Evolutionary conservation across 495 filamentous ascomycete genomes (phyloP), one percentile per base, ranked within the genome.

Genomic region (Cladorrhinum samala): DNA sequence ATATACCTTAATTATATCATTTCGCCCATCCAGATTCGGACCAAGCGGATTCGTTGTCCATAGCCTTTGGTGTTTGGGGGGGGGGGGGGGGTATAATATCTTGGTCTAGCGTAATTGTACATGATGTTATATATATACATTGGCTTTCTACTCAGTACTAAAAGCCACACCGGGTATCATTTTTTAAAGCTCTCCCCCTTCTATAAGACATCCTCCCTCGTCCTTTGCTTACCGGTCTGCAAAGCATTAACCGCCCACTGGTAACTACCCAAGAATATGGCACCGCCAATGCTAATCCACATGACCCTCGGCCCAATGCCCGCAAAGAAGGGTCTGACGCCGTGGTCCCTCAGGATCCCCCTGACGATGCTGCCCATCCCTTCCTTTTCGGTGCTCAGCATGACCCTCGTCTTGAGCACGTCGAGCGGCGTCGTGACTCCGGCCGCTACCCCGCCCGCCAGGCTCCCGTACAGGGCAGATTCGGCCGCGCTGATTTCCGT

Each of bases 221-320:
- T n/a, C n/a, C n/a, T n/a, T n/a, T n/a, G n/a, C n/a, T n/a, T n/a
- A n/a, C n/a, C n/a, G n/a, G n/a, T n/a, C 36, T 69, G 72, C 52
- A 95, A 63, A 7, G 78, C 72, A 75, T 90, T 93, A 59, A 81
- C 85, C 37, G 87, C 89, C 81, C 83, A 91, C 70, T 97, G 91
- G 71, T 96, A 99, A 61, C 87, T 95, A 1, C 93, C 93, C 67
- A 99, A 69, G 72, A 99, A 99, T 33, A 99, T 86, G 1, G 91
- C 90, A 13, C 93, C 93, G 2, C 93, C 93, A 54, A 83, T 84
- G 58, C 86, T 89, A 67, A 99, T 99, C 91, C 94, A 97, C 63
- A 91, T 78, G 19, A 95, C 81, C 44, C 93, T 72, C 1, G 93
- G 93, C 40, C 88, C 90, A 56, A 97, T 85, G 0, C 93, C 93